Conservation (phyloP, 169 alveolate species). For the Plasmodium adleri region DNA sequence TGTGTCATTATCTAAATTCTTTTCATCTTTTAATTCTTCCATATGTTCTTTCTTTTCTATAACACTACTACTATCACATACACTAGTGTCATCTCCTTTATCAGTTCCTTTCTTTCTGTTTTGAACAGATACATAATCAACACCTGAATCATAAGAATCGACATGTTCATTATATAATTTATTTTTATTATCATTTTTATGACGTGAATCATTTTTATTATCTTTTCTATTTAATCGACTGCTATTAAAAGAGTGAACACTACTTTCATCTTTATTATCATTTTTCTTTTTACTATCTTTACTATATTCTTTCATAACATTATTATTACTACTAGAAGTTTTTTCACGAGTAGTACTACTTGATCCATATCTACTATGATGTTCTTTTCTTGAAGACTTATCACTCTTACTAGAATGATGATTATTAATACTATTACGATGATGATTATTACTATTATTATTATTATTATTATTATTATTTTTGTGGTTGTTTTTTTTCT, state of each 20-base stretch:
- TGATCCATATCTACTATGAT: slow-evolving; percentile 9
- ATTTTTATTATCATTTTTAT: not conserved
- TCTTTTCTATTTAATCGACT: slow-evolving; percentile 6
- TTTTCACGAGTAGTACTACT: not conserved
- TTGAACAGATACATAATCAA: not conserved
- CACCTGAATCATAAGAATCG: not conserved
- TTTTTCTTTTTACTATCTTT: slow-evolving; percentile 18
- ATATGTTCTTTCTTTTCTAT: not conserved
- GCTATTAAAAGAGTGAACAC: not conserved
- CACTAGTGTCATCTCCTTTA: not conserved
- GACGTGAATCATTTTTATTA: not conserved
- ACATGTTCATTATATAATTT: not conserved
- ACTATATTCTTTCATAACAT: not conserved
- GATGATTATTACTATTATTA: not conserved
- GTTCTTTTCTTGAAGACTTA: slow-evolving; percentile 1
- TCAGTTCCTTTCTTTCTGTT: not conserved
- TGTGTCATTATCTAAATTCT: not conserved
- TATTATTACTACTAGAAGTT: not conserved
- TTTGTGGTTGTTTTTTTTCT: slow-evolving; percentile 8
- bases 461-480: not conserved
- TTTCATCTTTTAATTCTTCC: slow-evolving; percentile 1
- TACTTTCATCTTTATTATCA: slow-evolving; percentile 22
- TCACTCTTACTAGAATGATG: slow-evolving; percentile 7
- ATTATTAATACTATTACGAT: not conserved
- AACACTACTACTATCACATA: not conserved